A percentile compares a stretch with the other conserved stretches of the same genome.
Conservation (phyloP, 208 protist species). For the Trypanosoma theileri region DNA sequence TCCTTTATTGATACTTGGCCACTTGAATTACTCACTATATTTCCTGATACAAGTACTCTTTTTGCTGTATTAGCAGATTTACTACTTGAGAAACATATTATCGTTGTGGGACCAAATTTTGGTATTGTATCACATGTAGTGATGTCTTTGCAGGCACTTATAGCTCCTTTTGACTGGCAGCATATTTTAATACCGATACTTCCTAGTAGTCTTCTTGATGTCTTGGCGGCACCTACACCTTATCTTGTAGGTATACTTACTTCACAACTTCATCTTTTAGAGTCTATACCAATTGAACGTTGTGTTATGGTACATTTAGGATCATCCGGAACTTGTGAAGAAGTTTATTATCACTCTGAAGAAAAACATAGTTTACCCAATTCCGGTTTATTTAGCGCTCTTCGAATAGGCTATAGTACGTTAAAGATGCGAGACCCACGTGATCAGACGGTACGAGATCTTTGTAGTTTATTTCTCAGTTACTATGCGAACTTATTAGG, state of each 20-base stretch:
- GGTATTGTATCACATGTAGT: constrained; percentile 73
- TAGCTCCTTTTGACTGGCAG: constrained; percentile 85
- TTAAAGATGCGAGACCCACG: constrained; percentile 52
- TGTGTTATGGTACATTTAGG: constrained; percentile 60
- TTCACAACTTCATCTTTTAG: constrained; percentile 59
- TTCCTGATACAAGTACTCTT: constrained; percentile 60
- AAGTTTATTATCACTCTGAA: constrained; percentile 61
- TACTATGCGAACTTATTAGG: constrained; percentile 80
- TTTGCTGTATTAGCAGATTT: constrained; percentile 68
- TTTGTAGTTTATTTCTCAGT: constrained; percentile 78
- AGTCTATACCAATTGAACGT: constrained; percentile 46
- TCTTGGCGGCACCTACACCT: constrained; percentile 73
- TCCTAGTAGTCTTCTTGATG: constrained; percentile 57
- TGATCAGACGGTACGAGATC: constrained; percentile 62
- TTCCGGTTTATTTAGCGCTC: constrained; percentile 60
- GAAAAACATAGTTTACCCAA: constrained; percentile 50
- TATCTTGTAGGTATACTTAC: constrained; percentile 75
- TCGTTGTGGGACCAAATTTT: constrained; percentile 81
- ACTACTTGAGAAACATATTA: constrained; percentile 75
- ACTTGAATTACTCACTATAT: constrained; percentile 58
- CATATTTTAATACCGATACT: constrained; percentile 84
- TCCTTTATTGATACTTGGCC: constrained; percentile 83
- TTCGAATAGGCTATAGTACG: constrained; percentile 60
- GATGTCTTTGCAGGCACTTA: constrained; percentile 78
- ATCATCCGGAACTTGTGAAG: constrained; percentile 48